Evolutionary conservation across 805 yeast species (phyloP), one percentile per base, ranked within the genome.

Genomic region (Danielia reshetovae): DNA sequence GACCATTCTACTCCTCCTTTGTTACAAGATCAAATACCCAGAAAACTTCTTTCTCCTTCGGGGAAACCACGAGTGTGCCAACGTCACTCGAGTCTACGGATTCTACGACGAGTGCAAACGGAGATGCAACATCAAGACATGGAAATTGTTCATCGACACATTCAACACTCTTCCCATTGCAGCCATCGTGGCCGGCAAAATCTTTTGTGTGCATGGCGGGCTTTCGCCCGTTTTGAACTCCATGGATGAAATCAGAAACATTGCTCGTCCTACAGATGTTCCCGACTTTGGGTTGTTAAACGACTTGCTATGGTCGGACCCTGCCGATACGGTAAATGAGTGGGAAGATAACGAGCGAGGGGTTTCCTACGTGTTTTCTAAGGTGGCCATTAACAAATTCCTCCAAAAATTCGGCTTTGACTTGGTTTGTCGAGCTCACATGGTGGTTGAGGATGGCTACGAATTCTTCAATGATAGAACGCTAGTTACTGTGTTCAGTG

Each of bases 101-200:
- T 93, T 93, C 55, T 93, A 88, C 57, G 98, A 93, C 62, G 98
- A 93, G 64, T 93, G 98, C 68, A 93, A 93, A 59, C 77, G 98
- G 52, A 73, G 98, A 42, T 79, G 95, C 51, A 85, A 83, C 53
- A 77, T 89, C 51, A 93, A 90, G 57, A 84, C 89, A 1, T 93
- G 98, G 98, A 88, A 89, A 57, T 64, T 77, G 18, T 93, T 93
- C 54, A 78, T 93, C 48, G 98, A 93, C 65, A 88, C 96, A 1
- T 93, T 93, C 68, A 93, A 93, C 57, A 85, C 96, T 0, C 68
- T 93, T 44, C 98, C 98, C 7, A 81, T 93, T 36, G 95, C 97
- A 2, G 97, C 97, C 2, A 80, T 87, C 22, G 96, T 93, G 23
- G 96, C 95, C 1, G 89, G 90, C 30, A 93, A 88, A 64, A 93